Evolutionary conservation across 148 eudicot species (phyloP), one percentile per base, ranked within the genome.

Genomic region (Linanthus parryae): DNA sequence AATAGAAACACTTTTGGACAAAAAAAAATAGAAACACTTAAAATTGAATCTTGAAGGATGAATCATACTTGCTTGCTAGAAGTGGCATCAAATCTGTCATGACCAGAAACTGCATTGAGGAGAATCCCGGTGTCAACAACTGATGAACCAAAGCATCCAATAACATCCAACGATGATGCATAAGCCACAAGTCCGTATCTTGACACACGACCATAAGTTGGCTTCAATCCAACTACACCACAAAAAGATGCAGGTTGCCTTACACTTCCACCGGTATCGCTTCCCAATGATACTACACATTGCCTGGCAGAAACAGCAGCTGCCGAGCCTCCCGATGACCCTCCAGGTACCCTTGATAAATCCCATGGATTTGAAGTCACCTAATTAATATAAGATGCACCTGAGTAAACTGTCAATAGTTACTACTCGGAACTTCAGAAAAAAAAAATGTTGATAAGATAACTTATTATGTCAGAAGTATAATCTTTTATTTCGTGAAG

Each of bases 291-390:
- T 34, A 82, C 96, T 34, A 76, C 84, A 64, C 99, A 94, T 36
- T 94, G 99, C 72, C 99, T 79, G 44, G 96, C 99, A 59, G 96
- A 82, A 74, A 94, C 99, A 61, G 96, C 91, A 19, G 99, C 80
- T 57, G 96, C 99, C 16, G 99, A 94, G 61, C 99, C 99, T 2
- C 99, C 99, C 35, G 99, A 94, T 72, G 99, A 94, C 38, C 99
- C 99, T 43, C 99, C 99, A 44, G 99, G 99, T 34, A 94, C 99
- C 66, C 96, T 63, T 19, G 94, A 69, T 61, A 82, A 75, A 66
- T 94, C 88, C 99, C 99, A 94, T 52, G 99, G 99, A 65, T 94
- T 94, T 47, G 99, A 74, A 24, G 99, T 94, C 76, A 94, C 99
- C 99, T 94, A 78, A 27, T 67, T 64, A 78, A 62, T 67, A 48